Conservation (phyloP, 2,329 filamentous ascomycete species). For the Cladosporium sp. region DNA sequence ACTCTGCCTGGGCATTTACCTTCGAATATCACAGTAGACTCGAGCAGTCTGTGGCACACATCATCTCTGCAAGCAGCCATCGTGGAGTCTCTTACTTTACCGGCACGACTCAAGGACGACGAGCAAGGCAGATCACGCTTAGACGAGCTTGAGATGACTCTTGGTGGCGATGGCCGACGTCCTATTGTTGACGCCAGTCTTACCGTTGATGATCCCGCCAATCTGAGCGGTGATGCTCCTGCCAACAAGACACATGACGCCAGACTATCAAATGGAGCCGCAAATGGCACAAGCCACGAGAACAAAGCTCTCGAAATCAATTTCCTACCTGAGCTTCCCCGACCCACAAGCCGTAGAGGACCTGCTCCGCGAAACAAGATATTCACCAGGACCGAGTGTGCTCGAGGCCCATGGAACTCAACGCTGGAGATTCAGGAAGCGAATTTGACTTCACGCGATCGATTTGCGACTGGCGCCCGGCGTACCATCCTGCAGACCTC, state of each 20-base stretch:
- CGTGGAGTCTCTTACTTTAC: conserved; percentile 76
- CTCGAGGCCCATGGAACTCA: conserved; percentile 42
- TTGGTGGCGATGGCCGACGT: conserved; percentile 77
- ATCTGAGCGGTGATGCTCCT: conserved; percentile 32
- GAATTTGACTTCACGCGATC: conserved; percentile 35
- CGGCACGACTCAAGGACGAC: conserved; percentile 64
- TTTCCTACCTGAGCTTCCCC: conserved; percentile 29
- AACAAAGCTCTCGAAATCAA: conserved; percentile 24
- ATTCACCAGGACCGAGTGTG: conserved; percentile 43
- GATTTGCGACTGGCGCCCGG: conserved; percentile 33
- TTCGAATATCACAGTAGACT: conserved; percentile 60
- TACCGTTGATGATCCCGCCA: conserved; percentile 52
- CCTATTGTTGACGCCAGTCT: conserved; percentile 74
- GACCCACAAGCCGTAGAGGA: conserved; percentile 20
- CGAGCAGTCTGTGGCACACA: conserved; percentile 72
- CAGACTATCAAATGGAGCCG: conserved; percentile 35
- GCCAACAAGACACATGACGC: conserved; percentile 33
- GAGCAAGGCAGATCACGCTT: conserved; percentile 53
- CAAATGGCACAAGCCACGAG: conserved; percentile 26
- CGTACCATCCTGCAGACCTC: conserved; percentile 42
- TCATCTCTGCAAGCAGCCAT: conserved; percentile 74
- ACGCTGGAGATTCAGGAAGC: conserved; percentile 32
- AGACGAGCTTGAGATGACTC: conserved; percentile 61
- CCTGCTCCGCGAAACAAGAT: conserved; percentile 33
- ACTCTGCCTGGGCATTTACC: conserved; percentile 60